Conservation (phyloP, 176 grass and related monocot genomes). For the Pontederia paniculata region DNA sequence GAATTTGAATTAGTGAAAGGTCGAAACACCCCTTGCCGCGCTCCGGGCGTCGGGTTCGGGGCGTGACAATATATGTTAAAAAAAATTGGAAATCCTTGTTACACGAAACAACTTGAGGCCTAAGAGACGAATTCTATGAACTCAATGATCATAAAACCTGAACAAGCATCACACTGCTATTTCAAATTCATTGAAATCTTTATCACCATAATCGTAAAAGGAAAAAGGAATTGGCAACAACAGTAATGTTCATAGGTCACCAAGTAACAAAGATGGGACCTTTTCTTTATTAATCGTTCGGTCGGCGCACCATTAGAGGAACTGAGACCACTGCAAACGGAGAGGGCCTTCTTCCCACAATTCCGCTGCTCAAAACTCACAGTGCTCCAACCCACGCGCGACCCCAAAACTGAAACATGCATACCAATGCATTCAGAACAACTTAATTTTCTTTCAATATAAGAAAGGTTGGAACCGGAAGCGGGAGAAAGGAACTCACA, state of each 20-base stretch:
- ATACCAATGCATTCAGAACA: background rate
- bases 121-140: no score
- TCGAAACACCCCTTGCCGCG: no score
- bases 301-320: constrained; percentile 33
- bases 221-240: background rate
- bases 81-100: no score
- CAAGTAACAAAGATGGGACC: constrained; percentile 22
- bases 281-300: constrained; percentile 41
- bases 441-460: background rate
- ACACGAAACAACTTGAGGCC: no score
- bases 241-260: background rate
- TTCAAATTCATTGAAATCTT: no score
- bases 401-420: background rate
- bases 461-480: background rate
- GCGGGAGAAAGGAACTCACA: background rate
- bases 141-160: no score
- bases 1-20: no score
- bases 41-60: no score
- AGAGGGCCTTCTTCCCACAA: constrained; percentile 21
- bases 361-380: background rate
- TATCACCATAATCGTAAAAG: no score
- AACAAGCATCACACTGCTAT: no score
- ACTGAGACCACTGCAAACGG: constrained; percentile 18
- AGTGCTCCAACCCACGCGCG: background rate
- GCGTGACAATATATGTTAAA: no score